Base-by-base conservation (phyloP, 2,329 filamentous ascomycete species). In the Sporothrix inflata region DNA sequence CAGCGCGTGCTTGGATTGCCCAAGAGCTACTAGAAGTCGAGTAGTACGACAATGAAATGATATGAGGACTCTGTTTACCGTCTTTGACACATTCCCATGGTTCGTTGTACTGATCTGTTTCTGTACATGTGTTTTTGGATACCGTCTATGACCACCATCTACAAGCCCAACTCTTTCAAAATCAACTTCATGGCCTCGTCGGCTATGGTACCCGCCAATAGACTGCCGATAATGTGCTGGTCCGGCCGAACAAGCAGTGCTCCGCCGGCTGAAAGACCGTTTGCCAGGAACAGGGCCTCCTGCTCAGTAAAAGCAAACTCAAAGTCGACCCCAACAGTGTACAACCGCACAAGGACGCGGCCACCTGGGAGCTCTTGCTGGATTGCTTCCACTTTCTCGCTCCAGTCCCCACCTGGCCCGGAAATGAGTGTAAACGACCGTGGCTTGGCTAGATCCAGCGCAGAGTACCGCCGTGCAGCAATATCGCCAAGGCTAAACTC, bases 1-100 rank as follows among this genome's bases (percentile, higher is more conserved):
- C 91, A 93, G 78, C 92, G 88, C 81, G 90, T 88, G 0, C 79
- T 93, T n/a, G 81, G 85, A 2, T 76, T 93, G 30, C 91, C 91
- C 1, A 83, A 89, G 73, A 93, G 90, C 76, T 94, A 93, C 75
- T 92, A 63, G 40, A 21, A 3, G 38, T 60, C 45, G 14, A 14
- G 12, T 16, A 5, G 12, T 47, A 47, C 42, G 42, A 12, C 38
- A 40, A n/a, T n/a, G n/a, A n/a, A n/a, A n/a, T n/a, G n/a, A n/a
- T n/a, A n/a, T n/a, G n/a, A n/a, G n/a, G n/a, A n/a, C n/a, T n/a
- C n/a, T n/a, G n/a, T n/a, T n/a, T n/a, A n/a, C n/a, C n/a, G n/a
- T n/a, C n/a, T n/a, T n/a, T n/a, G n/a, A n/a, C n/a, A n/a, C n/a
- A n/a, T n/a, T n/a, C n/a, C n/a, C n/a, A n/a, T n/a, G n/a, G n/a